These are phyloP conservation scores for Aspergillus texensis DNA, from an alignment of 2,329 filamentous ascomycete genomes.

Conservation along the genomic window DNA sequence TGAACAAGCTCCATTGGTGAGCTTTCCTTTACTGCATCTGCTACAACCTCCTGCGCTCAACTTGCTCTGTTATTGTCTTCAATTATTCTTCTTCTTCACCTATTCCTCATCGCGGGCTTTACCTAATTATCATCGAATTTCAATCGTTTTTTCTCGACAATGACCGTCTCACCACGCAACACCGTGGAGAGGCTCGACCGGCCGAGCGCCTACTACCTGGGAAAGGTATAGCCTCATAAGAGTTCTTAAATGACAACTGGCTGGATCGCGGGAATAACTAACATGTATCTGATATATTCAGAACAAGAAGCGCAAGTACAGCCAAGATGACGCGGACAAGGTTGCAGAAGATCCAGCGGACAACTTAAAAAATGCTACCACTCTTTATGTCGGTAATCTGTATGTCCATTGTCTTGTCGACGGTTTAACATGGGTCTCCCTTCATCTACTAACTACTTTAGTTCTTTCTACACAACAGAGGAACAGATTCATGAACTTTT, in stretches of 20 bases:
- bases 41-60: slow-evolving; percentile 20
- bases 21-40: slow-evolving; percentile 9
- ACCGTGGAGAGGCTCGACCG: slow-evolving; percentile 92
- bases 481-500: slow-evolving; percentile 98
- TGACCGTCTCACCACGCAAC: slow-evolving; percentile 34
- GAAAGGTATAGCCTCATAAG: slow-evolving; percentile 60
- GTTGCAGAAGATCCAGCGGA: slow-evolving; percentile 68
- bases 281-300: slow-evolving; percentile 36
- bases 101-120: no score
- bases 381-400: slow-evolving; percentile 96
- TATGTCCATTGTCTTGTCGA: slow-evolving; percentile 49
- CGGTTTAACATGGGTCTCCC: neutral
- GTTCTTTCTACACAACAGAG: slow-evolving; percentile 97
- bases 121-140: no score
- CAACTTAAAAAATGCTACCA: slow-evolving; percentile 82
- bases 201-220: slow-evolving; percentile 90
- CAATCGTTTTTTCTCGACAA: slow-evolving; percentile 13
- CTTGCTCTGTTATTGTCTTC: slow-evolving; percentile 8
- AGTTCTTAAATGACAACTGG: neutral
- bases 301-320: slow-evolving; percentile 72
- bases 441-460: slow-evolving; percentile 36
- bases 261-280: neutral
- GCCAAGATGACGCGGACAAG: slow-evolving; percentile 61
- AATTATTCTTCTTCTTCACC: neutral
- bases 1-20: neutral